phyloP scores from a whole-genome alignment of 2,329 filamentous ascomycete species.

The Talaromyces sp. region DNA sequence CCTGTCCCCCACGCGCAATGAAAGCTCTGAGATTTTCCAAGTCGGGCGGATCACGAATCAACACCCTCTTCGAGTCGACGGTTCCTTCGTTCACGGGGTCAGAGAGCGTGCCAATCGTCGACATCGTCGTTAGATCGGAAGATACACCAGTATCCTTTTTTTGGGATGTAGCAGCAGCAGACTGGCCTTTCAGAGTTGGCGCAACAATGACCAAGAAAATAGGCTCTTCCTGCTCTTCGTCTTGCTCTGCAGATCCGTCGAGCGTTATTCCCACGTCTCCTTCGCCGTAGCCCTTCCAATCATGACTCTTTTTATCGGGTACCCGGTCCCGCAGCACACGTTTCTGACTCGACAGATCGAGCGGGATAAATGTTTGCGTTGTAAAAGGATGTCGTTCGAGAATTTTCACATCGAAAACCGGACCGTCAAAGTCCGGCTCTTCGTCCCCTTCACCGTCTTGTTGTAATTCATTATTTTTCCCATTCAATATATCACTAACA shows the following conservation, averaged over 20 bases:
- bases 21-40: conserved; percentile 69
- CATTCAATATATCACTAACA: background rate
- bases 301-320: conserved; percentile 15
- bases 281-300: conserved; percentile 16
- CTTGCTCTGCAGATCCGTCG: conserved; percentile 11
- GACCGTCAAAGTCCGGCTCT: conserved; percentile 7
- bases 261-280: conserved; percentile 13
- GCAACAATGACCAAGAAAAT: conserved; percentile 84
- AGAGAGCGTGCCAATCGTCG: background rate
- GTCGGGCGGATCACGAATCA: conserved; percentile 62
- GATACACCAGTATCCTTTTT: background rate
- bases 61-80: conserved; percentile 28
- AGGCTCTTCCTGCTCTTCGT: conserved; percentile 27
- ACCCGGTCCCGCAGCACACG: conserved; percentile 14
- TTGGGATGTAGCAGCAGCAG: conserved; percentile 28
- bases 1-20: conserved; percentile 70
- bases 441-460: background rate
- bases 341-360: conserved; percentile 50
- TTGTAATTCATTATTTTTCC: background rate
- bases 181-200: conserved; percentile 58
- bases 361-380: conserved; percentile 84
- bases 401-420: conserved; percentile 63
- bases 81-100: conserved; percentile 13
- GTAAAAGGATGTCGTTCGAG: conserved; percentile 93
- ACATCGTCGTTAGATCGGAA: background rate